Conservation (phyloP, 768 basidiomycete species). For the Hebeloma cylindrosporum region DNA sequence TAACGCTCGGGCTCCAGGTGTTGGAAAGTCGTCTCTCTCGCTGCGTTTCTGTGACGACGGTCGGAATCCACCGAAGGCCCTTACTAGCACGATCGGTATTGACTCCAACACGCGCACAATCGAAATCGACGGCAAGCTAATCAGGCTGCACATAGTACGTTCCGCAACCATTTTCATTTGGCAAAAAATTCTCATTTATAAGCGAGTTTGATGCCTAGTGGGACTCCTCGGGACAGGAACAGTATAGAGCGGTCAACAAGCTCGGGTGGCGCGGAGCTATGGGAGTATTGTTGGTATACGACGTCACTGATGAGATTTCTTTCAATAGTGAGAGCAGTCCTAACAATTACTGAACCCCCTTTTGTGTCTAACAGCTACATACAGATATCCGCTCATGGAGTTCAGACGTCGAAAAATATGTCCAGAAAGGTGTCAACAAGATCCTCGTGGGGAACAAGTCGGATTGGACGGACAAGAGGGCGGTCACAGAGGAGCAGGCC, state of each 20-base stretch:
- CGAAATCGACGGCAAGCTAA: conserved; percentile 95
- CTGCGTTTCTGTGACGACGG: conserved; percentile 99
- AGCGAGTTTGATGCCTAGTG: conserved; percentile 52
- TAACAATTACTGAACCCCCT: neutral
- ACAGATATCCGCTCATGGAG: conserved; percentile 98
- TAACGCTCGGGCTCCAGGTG: conserved; percentile 50
- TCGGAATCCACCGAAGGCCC: conserved; percentile 98
- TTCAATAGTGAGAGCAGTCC: too few relatives aligned
- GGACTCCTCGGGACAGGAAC: conserved; percentile 99
- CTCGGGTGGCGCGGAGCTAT: conserved; percentile 99
- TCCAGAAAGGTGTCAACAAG: conserved; percentile 98
- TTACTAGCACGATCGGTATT: conserved; percentile 99
- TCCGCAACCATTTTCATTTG: neutral
- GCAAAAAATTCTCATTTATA: neutral
- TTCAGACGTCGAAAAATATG: conserved; percentile 96
- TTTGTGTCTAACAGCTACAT: neutral
- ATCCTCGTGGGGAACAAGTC: conserved; percentile 99
- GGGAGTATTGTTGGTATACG: conserved; percentile 98
- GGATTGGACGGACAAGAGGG: conserved; percentile 96
- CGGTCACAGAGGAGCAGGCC: conserved; percentile 89
- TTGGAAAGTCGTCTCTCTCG: conserved; percentile 95
- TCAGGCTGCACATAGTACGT: conserved; percentile 96
- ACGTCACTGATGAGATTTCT: conserved; percentile 91
- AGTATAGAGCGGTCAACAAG: conserved; percentile 97
- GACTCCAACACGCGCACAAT: conserved; percentile 99